phyloP scores from a whole-genome alignment of 352 stramenopile genomes.

The Globisporangium canariense region DNA sequence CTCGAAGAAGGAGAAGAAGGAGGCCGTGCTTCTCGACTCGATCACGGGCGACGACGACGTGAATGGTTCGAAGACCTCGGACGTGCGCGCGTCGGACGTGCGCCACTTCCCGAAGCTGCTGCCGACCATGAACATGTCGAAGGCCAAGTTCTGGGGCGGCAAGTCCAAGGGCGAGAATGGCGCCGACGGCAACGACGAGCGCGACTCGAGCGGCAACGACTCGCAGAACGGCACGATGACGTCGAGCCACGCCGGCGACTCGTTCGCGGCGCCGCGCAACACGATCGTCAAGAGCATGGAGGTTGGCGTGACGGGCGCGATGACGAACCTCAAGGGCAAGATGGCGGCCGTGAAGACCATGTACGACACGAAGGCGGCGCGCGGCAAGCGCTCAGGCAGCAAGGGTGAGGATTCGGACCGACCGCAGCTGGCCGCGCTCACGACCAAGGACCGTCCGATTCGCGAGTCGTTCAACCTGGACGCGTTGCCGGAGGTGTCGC shows the following conservation, averaged over 20 bases:
- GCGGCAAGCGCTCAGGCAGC: constrained; percentile 57
- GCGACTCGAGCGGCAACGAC: constrained; percentile 38
- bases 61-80: constrained; percentile 42
- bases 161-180: constrained; percentile 47
- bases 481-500: constrained; percentile 71
- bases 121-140: constrained; percentile 55
- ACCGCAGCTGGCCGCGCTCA: constrained; percentile 26
- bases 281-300: constrained; percentile 80
- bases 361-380: constrained; percentile 47
- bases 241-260: constrained; percentile 32
- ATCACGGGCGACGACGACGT: constrained; percentile 74
- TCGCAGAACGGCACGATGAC: constrained; percentile 37
- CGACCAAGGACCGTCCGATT: constrained; percentile 49
- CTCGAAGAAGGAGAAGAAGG: constrained; percentile 78
- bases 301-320: constrained; percentile 61
- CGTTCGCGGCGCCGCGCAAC: constrained; percentile 48
- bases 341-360: constrained; percentile 79
- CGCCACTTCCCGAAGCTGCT: constrained; percentile 68
- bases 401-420: constrained; percentile 39
- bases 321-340: constrained; percentile 78
- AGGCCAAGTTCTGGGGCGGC: constrained; percentile 68
- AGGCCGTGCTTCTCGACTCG: constrained; percentile 69
- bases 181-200: constrained; percentile 37
- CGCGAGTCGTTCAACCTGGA: constrained; percentile 86
- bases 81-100: constrained; percentile 45